phyloP scores from a whole-genome alignment of 495 filamentous ascomycete species.

The Tuber aestivum region DNA sequence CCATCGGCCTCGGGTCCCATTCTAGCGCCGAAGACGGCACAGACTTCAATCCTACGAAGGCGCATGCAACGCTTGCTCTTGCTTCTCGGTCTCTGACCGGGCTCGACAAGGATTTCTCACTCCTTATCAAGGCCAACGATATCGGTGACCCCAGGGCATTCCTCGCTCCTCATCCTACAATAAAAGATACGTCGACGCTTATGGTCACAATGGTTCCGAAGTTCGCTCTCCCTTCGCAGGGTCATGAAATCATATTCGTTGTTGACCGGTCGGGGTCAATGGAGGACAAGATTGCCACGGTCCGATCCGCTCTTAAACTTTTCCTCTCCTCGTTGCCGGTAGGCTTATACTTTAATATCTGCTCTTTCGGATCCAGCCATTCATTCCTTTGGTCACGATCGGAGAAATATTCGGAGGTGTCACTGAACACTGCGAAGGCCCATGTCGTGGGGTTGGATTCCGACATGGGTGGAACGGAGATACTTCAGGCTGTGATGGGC shows the following conservation, averaged over 20 bases:
- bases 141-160: constrained; percentile 22
- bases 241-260: constrained; percentile 64
- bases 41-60: constrained; percentile 51
- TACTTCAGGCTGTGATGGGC: constrained; percentile 51
- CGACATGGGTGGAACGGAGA: constrained; percentile 64
- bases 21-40: constrained; percentile 44
- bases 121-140: constrained; percentile 47
- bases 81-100: constrained; percentile 47
- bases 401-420: constrained; percentile 51
- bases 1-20: constrained; percentile 54
- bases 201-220: constrained; percentile 62
- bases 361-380: constrained; percentile 56
- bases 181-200: constrained; percentile 18
- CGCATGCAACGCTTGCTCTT: constrained; percentile 57
- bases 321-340: constrained; percentile 65
- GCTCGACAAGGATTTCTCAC: constrained; percentile 47
- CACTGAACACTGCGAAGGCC: constrained; percentile 49
- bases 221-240: constrained; percentile 51
- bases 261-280: constrained; percentile 66
- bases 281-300: constrained; percentile 52
- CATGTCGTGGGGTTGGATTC: constrained; percentile 51
- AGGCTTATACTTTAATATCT: constrained; percentile 68
- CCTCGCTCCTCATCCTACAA: constrained; percentile 24
- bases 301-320: constrained; percentile 56
- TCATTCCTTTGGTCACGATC: constrained; percentile 58